Evolutionary conservation across 139 green algal species (phyloP).

Genomic region (Chlamydomonas asymmetrica): DNA sequence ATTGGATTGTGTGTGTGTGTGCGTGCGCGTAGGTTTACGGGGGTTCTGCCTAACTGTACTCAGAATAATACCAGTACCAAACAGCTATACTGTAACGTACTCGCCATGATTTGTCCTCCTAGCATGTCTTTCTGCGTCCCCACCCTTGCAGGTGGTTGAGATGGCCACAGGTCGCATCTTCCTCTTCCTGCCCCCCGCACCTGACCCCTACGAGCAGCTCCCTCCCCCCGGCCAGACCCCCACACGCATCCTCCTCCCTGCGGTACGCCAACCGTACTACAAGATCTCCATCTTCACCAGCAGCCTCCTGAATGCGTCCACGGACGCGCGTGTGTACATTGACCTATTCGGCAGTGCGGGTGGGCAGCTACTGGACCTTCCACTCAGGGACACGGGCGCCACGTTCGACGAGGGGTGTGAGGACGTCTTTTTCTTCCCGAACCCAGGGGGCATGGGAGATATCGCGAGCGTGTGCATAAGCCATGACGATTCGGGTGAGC

Average conservation of each 20-base stretch:
- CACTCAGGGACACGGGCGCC: slow-evolving; percentile 32
- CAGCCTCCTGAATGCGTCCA: slow-evolving; percentile 12
- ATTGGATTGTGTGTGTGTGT: too few relatives aligned
- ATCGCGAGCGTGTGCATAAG: slow-evolving; percentile 28
- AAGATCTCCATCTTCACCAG: slow-evolving; percentile 28
- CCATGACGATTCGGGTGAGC: slow-evolving; percentile 39
- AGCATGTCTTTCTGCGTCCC: too few relatives aligned
- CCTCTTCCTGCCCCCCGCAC: slow-evolving; percentile 17
- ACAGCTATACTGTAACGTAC: too few relatives aligned
- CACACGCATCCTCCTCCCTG: slow-evolving; percentile 1
- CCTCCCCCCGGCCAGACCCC: neutral
- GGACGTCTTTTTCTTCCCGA: slow-evolving; percentile 43
- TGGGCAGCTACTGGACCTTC: slow-evolving; percentile 28
- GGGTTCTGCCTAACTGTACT: too few relatives aligned
- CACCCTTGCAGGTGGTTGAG: slow-evolving; percentile 11
- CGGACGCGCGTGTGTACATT: slow-evolving; percentile 36
- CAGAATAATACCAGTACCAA: too few relatives aligned
- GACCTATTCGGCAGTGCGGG: slow-evolving; percentile 32
- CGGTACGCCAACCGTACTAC: slow-evolving; percentile 7
- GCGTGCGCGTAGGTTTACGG: too few relatives aligned
- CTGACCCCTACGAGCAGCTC: neutral
- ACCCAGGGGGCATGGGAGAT: slow-evolving; percentile 23
- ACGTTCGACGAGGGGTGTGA: slow-evolving; percentile 23
- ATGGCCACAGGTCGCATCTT: slow-evolving; percentile 15
- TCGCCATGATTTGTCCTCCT: too few relatives aligned